Evolutionary conservation across 2,329 filamentous ascomycete species (phyloP), one percentile per base, ranked within the genome.

Genomic region (Fusarium brachygibbosum): DNA sequence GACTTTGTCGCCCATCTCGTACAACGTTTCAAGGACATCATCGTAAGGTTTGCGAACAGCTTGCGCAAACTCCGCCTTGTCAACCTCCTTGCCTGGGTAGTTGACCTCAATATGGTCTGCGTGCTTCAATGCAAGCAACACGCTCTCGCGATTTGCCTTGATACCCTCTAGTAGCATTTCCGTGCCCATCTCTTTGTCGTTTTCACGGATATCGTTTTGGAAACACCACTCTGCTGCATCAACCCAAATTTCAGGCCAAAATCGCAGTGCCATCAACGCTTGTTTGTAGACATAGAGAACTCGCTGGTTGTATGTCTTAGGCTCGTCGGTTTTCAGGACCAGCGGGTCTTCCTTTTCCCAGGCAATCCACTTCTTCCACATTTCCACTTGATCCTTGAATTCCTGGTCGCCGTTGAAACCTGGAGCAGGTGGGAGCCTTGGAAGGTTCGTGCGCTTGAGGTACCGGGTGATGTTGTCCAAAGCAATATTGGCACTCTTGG

Each of bases 281-380:
- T 98, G 95, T 78, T 94, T 96, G 84, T 97, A 98, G 68, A 93
- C 91, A 78, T 97, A 97, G 10, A 98, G 80, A 41, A 98, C 88
- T 40, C 96, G 90, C 70, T 91, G 87, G 70, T 91, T 91, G 80
- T 91, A 96, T 9, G 88, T 86, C 53, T 89, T 86, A 5, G 87
- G 84, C 72, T 98, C 94, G 55, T 98, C 94, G 4, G 90, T 86
- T 76, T 93, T 92, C 54, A 98, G 83, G 25, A 97, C 93, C 5
- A 99, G 84, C 2, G 93, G 94, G 76, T 99, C 96, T 19, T 92
- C 91, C 79, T 95, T 97, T 80, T 99, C 96, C 94, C 94, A 99
- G 6, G 90, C 85, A 70, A 99, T 91, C 96, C 97, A 99, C 70
- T 88, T 90, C 77, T 93, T 94, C 96, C 96, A 99, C 29, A 96